Evolutionary conservation across 371 early-diverging fungal genomes (phyloP).

Genomic region (Mycotypha africana): DNA sequence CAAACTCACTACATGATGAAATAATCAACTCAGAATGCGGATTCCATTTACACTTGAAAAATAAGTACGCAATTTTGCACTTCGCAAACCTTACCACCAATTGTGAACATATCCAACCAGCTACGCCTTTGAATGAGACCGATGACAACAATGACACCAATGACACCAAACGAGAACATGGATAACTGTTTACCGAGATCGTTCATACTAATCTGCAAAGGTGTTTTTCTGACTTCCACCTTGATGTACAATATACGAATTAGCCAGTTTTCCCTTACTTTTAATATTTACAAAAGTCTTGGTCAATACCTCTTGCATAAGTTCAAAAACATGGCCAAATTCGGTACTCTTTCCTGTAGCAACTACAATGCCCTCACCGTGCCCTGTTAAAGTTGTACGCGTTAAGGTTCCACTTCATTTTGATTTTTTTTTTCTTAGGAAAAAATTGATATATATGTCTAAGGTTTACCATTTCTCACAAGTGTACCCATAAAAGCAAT

Average conservation of each 20-base stretch:
- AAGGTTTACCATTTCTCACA: slow-evolving; percentile 59
- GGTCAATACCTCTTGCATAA: slow-evolving; percentile 78
- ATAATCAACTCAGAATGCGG: not conserved
- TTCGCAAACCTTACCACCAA: slow-evolving; percentile 61
- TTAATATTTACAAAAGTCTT: not conserved
- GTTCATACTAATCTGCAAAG: slow-evolving; percentile 85
- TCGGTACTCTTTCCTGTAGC: slow-evolving; percentile 86
- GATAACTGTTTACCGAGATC: slow-evolving; percentile 83
- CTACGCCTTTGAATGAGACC: slow-evolving; percentile 84
- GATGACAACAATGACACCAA: slow-evolving; percentile 83
- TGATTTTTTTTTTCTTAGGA: not conserved
- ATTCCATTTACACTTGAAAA: not conserved
- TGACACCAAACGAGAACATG: slow-evolving; percentile 79
- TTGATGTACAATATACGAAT: slow-evolving; percentile 14
- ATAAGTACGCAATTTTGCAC: not conserved
- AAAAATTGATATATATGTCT: too few species aligned
- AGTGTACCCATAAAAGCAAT: slow-evolving; percentile 89
- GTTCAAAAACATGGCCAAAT: slow-evolving; percentile 77
- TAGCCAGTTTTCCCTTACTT: not conserved
- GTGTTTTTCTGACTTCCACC: slow-evolving; percentile 79
- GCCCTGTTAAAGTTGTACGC: slow-evolving; percentile 36
- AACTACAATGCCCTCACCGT: slow-evolving; percentile 78
- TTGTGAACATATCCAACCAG: slow-evolving; percentile 95
- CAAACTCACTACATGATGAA: slow-evolving; percentile 52
- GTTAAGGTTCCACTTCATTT: too few species aligned